Conservation (phyloP, 495 filamentous ascomycete species). For the Xylaria grammica region DNA sequence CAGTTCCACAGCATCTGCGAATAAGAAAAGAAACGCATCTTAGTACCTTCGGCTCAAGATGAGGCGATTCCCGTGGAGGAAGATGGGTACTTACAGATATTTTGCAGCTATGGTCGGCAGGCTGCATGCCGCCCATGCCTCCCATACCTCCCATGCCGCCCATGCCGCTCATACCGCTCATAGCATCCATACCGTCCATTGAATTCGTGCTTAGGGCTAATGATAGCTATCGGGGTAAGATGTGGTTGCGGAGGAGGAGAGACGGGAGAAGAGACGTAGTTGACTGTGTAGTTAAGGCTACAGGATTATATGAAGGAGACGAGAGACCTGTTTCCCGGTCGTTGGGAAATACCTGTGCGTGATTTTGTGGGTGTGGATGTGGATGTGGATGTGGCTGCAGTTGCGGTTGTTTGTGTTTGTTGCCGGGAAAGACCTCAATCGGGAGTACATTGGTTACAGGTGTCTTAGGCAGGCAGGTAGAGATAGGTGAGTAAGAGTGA, state of each 20-base stretch:
- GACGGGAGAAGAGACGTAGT: too few relatives aligned
- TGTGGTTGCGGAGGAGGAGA: not conserved
- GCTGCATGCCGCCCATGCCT: not conserved
- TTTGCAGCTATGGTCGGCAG: not conserved
- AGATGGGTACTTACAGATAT: not conserved
- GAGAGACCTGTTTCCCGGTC: too few relatives aligned
- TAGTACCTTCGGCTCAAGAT: not conserved
- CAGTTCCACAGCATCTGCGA: slow-evolving; percentile 79
- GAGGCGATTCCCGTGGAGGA: not conserved
- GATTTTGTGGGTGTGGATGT: too few relatives aligned
- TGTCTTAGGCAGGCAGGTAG: too few relatives aligned
- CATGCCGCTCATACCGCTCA: not conserved
- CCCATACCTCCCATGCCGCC: not conserved
- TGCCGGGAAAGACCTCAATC: too few relatives aligned
- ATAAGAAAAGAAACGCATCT: not conserved
- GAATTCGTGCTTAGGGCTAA: not conserved
- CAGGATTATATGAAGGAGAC: too few relatives aligned
- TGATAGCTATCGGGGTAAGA: not conserved
- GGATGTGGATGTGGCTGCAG: too few relatives aligned
- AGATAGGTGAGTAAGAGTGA: too few relatives aligned
- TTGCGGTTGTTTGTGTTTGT: too few relatives aligned
- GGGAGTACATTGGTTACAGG: too few relatives aligned
- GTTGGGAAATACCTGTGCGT: too few relatives aligned
- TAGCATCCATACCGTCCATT: not conserved
- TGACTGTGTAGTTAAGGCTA: too few relatives aligned